Base-by-base conservation (phyloP, 345 rosid genomes). In the Trapa incisa region DNA sequence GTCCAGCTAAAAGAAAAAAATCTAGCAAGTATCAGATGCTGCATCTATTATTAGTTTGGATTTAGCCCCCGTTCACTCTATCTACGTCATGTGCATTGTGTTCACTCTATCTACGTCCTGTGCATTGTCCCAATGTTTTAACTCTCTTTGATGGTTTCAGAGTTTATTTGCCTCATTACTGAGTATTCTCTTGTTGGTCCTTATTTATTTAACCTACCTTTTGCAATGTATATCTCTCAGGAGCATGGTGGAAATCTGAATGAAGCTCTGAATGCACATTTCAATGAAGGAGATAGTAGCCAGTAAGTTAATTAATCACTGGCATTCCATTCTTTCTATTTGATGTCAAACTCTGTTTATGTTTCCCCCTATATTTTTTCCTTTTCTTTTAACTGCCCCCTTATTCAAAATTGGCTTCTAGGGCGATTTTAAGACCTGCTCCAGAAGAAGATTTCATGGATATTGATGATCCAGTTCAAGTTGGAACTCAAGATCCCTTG, bases 211-310 rank as follows among this genome's bases (percentile, higher is more conserved):
- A 75, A 68, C 70, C 41, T 61, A 22, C 62, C 67, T 66, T n/a
- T 69, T 67, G 37, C 37, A 66, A 57, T 73, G 71, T 42, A 39
- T 68, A 77, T 69, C 62, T 50, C 50, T 71, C 79, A 95, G 99
- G 98, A 89, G 73, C 90, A 95, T 72, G 79, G 75, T 22, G 96
- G 96, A 70, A 94, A 91, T 83, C 91, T 91, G 68, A 91, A 95
- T 84, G 89, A 87, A 71, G 96, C 99, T 65, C 86, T 95, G 70
- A 87, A 95, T 85, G 86, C 96, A 37, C 86, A 86, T 82, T 95
- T 91, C 82, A 76, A 71, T 13, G 96, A 86, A 71, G 96, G 98
- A 80, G 98, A 91, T 76, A 72, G 86, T 73, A 86, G 71, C 79
- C 77, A 8, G 89, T 87, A 47, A 61, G 86, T 72, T 47, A 47